phyloP scores from a whole-genome alignment of 305 asterid genomes.

The Rubia tinctorum region DNA sequence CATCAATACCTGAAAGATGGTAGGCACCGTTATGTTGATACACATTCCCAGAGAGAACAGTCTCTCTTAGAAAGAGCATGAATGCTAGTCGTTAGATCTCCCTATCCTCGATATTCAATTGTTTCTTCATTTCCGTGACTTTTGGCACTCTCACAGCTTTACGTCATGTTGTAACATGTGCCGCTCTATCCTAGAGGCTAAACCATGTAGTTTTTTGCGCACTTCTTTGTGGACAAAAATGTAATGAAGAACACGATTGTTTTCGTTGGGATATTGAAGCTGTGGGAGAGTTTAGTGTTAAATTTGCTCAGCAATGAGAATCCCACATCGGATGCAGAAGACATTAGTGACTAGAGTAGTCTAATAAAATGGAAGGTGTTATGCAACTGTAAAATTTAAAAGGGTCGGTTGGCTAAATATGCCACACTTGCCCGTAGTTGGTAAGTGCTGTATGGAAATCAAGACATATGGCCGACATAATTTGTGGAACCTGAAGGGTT shows the following conservation, averaged over 20 bases:
- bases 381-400: accelerated
- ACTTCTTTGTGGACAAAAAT: too few relatives aligned
- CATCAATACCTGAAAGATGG: constrained; percentile 56
- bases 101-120: background rate
- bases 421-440: constrained; percentile 54
- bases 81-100: background rate
- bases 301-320: background rate
- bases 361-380: background rate
- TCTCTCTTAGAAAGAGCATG: background rate
- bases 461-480: constrained; percentile 95
- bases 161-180: background rate
- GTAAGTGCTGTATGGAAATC: constrained; percentile 91
- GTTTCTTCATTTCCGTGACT: background rate
- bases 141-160: background rate
- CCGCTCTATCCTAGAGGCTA: too few relatives aligned
- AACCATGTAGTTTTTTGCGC: too few relatives aligned
- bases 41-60: background rate
- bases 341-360: too few relatives aligned
- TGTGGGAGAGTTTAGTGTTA: background rate
- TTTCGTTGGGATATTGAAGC: background rate
- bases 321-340: constrained; percentile 25
- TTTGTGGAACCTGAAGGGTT: constrained; percentile 45
- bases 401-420: constrained; percentile 92
- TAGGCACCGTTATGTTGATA: background rate
- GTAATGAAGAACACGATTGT: too few relatives aligned